Conservation (phyloP, 352 stramenopile species). For the Pythium brassicae region DNA sequence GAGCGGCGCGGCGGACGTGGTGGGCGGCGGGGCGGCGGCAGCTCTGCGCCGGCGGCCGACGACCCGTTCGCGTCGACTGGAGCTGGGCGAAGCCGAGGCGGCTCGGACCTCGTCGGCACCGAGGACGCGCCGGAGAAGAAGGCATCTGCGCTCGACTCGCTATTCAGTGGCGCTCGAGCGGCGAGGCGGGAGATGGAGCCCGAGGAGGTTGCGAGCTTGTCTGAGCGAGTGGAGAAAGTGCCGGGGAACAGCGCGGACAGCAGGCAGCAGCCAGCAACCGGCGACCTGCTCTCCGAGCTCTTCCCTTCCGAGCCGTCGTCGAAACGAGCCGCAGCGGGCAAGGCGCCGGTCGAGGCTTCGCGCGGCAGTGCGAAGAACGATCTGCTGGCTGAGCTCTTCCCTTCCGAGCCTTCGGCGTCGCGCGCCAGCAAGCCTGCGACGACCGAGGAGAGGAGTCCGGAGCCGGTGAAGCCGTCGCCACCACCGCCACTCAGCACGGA, state of each 20-base stretch:
- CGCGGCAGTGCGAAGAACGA: neutral
- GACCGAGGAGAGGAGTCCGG: neutral
- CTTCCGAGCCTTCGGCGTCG: neutral
- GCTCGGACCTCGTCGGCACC: neutral
- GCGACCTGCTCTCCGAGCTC: conserved; percentile 35
- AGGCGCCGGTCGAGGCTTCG: neutral
- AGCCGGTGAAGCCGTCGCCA: neutral
- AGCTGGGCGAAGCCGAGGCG: neutral
- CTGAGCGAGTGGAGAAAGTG: neutral
- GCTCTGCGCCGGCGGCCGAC: neutral
- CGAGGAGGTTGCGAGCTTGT: neutral
- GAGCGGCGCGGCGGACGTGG: conserved; percentile 20
- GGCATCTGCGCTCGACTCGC: conserved; percentile 16
- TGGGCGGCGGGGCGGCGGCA: conserved; percentile 7
- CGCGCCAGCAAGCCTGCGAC: neutral
- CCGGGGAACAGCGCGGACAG: neutral
- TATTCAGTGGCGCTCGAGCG: conserved; percentile 19
- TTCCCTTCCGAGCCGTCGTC: conserved; percentile 18
- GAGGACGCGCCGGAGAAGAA: neutral
- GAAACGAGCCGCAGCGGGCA: neutral
- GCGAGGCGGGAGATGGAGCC: neutral
- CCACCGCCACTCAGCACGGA: neutral
- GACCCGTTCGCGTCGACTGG: conserved; percentile 13
- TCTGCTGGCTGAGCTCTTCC: conserved; percentile 10
- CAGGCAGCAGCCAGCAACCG: neutral